Conservation (phyloP, 2,329 filamentous ascomycete genomes). For the Pseudocercospora eumusae region DNA sequence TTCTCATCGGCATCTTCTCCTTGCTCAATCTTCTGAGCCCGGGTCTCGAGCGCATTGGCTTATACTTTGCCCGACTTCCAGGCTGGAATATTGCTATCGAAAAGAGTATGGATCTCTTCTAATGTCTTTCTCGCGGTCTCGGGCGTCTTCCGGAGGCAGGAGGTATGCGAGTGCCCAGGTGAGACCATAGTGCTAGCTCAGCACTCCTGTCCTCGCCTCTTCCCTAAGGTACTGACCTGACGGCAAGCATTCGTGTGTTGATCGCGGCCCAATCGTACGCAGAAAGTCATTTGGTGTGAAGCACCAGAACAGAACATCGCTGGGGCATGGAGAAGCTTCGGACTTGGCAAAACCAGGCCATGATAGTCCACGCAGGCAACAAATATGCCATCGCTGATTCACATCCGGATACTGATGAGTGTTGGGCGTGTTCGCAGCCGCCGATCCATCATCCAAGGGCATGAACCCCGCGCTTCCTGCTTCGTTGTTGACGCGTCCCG, state of each 20-base stretch:
- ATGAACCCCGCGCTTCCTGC: neutral
- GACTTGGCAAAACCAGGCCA: neutral
- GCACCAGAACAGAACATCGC: no score
- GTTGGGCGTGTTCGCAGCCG: neutral
- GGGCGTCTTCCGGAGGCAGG: slow-evolving; percentile 56
- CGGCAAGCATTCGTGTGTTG: neutral
- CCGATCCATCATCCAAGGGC: neutral
- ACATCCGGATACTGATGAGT: neutral
- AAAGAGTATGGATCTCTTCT: slow-evolving; percentile 44
- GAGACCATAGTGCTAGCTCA: no score
- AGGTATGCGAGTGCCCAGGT: slow-evolving; percentile 61
- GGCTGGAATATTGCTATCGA: slow-evolving; percentile 34
- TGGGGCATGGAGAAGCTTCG: neutral
- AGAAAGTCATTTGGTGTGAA: neutral
- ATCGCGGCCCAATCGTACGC: neutral
- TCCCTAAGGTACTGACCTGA: no score
- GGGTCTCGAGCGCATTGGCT: slow-evolving; percentile 17
- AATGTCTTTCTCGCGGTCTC: slow-evolving; percentile 42
- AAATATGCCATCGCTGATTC: neutral
- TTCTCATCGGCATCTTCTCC: slow-evolving; percentile 7
- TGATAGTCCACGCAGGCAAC: neutral
- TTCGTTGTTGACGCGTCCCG: neutral
- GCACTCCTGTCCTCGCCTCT: no score
- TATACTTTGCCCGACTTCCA: slow-evolving; percentile 35
- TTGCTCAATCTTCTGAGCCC: slow-evolving; percentile 22